Conservation (phyloP, 805 yeast genomes). For the Candida jianshihensis region DNA sequence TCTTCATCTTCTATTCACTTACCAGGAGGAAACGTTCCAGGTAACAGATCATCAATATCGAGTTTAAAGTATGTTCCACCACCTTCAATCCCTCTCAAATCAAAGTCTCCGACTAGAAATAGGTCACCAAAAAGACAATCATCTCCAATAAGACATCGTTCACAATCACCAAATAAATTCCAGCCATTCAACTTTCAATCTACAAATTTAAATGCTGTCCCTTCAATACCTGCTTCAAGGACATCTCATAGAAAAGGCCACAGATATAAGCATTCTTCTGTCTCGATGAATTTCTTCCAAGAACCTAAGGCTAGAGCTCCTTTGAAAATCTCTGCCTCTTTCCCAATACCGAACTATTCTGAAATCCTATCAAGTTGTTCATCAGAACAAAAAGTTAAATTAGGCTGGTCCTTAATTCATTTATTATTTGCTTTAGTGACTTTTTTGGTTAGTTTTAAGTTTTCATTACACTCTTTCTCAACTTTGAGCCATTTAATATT, state of each 20-base stretch:
- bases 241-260: slow-evolving; percentile 88
- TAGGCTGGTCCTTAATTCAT: slow-evolving; percentile 57
- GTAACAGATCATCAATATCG: slow-evolving; percentile 20
- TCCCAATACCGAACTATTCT: slow-evolving; percentile 37
- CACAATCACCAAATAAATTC: slow-evolving; percentile 21
- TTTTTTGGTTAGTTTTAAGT: slow-evolving; percentile 52
- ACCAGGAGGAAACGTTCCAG: slow-evolving; percentile 24
- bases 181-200: slow-evolving; percentile 64
- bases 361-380: slow-evolving; percentile 62
- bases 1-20: slow-evolving; percentile 17
- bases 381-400: slow-evolving; percentile 46
- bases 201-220: slow-evolving; percentile 30
- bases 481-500: slow-evolving; percentile 83
- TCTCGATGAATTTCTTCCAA: slow-evolving; percentile 90
- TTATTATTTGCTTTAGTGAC: slow-evolving; percentile 44
- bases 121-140: slow-evolving; percentile 23
- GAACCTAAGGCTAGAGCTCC: slow-evolving; percentile 79
- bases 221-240: slow-evolving; percentile 29
- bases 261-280: slow-evolving; percentile 91
- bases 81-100: slow-evolving; percentile 18
- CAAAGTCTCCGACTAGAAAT: slow-evolving; percentile 22
- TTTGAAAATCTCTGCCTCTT: slow-evolving; percentile 65
- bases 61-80: slow-evolving; percentile 22
- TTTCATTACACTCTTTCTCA: slow-evolving; percentile 52
- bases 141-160: slow-evolving; percentile 25